Evolutionary conservation across 2,329 filamentous ascomycete species (phyloP).

Genomic region (Aspergillus amoenus): DNA sequence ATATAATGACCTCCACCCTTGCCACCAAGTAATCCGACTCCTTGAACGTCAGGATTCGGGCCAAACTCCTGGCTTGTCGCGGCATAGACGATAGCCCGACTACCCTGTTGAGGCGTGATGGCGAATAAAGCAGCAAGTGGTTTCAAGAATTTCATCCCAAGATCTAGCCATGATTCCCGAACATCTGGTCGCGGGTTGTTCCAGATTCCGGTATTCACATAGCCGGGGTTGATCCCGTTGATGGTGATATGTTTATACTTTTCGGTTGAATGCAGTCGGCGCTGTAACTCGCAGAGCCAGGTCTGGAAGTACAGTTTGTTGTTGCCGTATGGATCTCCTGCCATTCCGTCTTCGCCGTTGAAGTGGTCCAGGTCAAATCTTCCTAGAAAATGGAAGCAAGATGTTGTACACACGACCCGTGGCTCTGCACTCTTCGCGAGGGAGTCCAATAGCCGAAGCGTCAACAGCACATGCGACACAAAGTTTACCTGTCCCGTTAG

Average conservation of each 20-base stretch:
- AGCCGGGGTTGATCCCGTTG: constrained; percentile 9
- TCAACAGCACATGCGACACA: constrained; percentile 3
- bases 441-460: not conserved
- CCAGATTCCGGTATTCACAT: constrained; percentile 7
- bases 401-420: constrained; percentile 8
- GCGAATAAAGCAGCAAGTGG: not conserved
- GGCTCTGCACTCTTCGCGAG: not conserved
- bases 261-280: not conserved
- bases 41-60: not conserved
- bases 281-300: constrained; percentile 1
- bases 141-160: not conserved
- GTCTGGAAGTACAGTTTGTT: constrained; percentile 10
- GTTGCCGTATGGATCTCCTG: not conserved
- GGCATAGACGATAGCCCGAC: constrained; percentile 6
- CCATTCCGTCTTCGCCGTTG: not conserved
- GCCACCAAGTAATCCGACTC: not conserved
- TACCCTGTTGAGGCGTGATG: constrained; percentile 1
- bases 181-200: not conserved
- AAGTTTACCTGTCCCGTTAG: constrained; percentile 2
- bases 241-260: constrained; percentile 5
- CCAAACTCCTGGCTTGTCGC: constrained; percentile 1
- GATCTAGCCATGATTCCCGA: not conserved
- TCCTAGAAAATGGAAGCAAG: constrained; percentile 1
- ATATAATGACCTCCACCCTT: constrained; percentile 6
- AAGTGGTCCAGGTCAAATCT: not conserved